phyloP scores from a whole-genome alignment of 2,329 filamentous ascomycete species.

The Colletotrichum theobromicola region DNA sequence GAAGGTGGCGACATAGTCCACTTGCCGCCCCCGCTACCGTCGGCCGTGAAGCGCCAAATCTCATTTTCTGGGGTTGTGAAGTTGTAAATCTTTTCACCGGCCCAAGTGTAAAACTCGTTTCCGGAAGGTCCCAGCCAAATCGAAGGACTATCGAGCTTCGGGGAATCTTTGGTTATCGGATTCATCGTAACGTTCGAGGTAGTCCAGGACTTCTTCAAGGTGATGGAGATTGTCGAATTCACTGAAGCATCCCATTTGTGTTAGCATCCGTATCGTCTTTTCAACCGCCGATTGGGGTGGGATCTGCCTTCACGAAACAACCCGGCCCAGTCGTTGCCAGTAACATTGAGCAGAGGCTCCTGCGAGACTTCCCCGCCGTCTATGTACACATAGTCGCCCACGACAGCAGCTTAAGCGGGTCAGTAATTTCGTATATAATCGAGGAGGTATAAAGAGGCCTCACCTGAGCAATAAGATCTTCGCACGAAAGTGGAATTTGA shows the following conservation, averaged over 20 bases:
- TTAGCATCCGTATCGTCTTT: not conserved
- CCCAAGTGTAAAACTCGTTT: slow-evolving; percentile 38
- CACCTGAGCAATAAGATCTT: not conserved
- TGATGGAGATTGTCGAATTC: slow-evolving; percentile 37
- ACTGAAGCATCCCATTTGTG: slow-evolving; percentile 21
- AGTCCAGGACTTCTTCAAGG: slow-evolving; percentile 36
- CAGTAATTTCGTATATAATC: not conserved
- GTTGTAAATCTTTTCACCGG: slow-evolving; percentile 29
- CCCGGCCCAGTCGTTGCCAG: slow-evolving; percentile 25
- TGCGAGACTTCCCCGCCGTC: slow-evolving; percentile 40
- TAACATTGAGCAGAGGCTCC: slow-evolving; percentile 16
- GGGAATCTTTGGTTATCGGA: slow-evolving; percentile 31
- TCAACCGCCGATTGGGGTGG: not conserved
- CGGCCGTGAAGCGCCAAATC: slow-evolving; percentile 36
- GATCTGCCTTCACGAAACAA: slow-evolving; percentile 6
- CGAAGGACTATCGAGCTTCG: slow-evolving; percentile 32
- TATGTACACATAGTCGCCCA: slow-evolving; percentile 42
- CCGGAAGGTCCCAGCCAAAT: slow-evolving; percentile 34
- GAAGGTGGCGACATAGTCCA: slow-evolving; percentile 29
- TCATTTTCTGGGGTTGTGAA: slow-evolving; percentile 26
- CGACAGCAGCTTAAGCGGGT: slow-evolving; percentile 26
- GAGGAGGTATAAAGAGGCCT: not conserved
- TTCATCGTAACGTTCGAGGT: slow-evolving; percentile 33
- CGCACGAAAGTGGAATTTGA: not conserved
- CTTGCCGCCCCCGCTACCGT: slow-evolving; percentile 34